These are phyloP conservation scores for Sechiopsis laciniata DNA, from an alignment of 306 rosid genomes.

Conservation along the genomic window DNA sequence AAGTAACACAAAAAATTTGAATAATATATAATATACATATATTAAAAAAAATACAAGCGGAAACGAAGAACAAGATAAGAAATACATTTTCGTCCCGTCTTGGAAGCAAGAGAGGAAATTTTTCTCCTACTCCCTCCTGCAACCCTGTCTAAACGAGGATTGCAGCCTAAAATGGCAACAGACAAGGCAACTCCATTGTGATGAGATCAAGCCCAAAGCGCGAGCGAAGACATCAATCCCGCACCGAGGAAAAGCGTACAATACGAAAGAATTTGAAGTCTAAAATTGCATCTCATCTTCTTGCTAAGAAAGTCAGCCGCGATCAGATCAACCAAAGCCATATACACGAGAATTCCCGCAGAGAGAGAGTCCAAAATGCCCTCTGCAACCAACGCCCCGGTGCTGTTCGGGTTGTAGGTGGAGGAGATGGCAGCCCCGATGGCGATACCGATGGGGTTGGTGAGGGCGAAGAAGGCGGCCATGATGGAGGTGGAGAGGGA, in stretches of 20 bases:
- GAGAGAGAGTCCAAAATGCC: conserved; percentile 79
- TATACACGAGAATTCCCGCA: conserved; percentile 77
- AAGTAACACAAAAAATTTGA: no score
- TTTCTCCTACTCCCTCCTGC: no score
- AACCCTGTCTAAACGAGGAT: no score
- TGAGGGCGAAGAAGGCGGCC: conserved; percentile 81
- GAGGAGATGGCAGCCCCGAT: conserved; percentile 61
- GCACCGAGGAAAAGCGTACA: conserved; percentile 90
- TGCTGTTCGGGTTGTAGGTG: conserved; percentile 53
- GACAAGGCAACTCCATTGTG: no score
- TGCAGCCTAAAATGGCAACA: no score
- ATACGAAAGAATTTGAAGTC: conserved; percentile 69
- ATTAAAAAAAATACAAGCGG: no score
- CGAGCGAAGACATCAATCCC: conserved; percentile 79
- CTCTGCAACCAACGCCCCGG: conserved; percentile 62
- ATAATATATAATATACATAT: no score
- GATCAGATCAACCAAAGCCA: conserved; percentile 91
- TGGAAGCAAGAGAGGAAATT: no score
- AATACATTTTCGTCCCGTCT: no score
- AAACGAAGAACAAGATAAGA: no score
- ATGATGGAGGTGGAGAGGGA: conserved; percentile 50
- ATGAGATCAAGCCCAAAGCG: conserved; percentile 68
- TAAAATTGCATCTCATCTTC: conserved; percentile 94
- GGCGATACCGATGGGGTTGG: conserved; percentile 70
- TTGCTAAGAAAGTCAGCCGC: conserved; percentile 91